Evolutionary conservation across 2,329 filamentous ascomycete species (phyloP).

Genomic region (Fusarium setosum): DNA sequence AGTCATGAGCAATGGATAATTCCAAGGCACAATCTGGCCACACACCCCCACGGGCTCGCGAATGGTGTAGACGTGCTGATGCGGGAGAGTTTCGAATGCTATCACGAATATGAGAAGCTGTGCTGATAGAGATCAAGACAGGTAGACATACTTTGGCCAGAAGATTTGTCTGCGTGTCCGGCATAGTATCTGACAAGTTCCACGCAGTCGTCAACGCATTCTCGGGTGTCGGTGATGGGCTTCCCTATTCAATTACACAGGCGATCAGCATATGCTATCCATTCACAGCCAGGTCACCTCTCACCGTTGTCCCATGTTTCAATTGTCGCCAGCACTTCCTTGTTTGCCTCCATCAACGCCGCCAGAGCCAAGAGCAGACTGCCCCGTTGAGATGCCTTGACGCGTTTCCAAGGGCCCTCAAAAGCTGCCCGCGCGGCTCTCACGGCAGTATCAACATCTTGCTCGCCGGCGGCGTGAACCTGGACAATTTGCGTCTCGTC

Average conservation of each 20-base stretch:
- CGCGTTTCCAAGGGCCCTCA: background rate
- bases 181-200: background rate
- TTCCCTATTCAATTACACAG: too few species aligned
- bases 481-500: background rate
- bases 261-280: too few species aligned
- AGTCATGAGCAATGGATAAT: conserved; percentile 5
- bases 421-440: background rate
- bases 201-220: background rate
- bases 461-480: background rate
- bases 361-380: background rate
- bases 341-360: background rate
- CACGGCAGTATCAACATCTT: background rate
- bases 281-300: too few species aligned
- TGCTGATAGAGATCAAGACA: too few species aligned
- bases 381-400: background rate
- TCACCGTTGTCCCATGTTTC: too few species aligned
- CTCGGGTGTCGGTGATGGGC: too few species aligned
- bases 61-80: background rate
- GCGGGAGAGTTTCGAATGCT: background rate
- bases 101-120: too few species aligned
- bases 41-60: conserved; percentile 21
- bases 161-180: background rate
- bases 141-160: background rate
- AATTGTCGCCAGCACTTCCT: too few species aligned
- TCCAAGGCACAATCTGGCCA: conserved; percentile 22